These are phyloP conservation scores for Nakataea oryzae DNA, from an alignment of 2,329 filamentous ascomycete species.

Conservation along the genomic window DNA sequence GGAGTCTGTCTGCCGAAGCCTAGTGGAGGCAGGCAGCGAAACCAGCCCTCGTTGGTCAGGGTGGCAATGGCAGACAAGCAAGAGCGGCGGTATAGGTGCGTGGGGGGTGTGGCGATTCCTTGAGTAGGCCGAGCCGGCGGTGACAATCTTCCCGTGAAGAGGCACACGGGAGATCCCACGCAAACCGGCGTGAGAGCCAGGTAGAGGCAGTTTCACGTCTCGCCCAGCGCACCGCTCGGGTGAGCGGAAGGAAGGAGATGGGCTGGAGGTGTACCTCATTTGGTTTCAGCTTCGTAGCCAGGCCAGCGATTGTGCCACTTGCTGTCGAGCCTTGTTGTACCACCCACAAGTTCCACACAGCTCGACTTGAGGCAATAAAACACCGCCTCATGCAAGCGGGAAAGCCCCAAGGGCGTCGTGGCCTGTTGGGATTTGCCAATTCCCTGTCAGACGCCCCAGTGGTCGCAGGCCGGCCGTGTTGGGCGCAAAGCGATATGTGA, in stretches of 20 bases:
- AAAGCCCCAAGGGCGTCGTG: not conserved
- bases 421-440: not conserved
- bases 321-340: not conserved
- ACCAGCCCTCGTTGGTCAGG: not conserved
- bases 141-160: not conserved
- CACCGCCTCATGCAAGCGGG: not conserved
- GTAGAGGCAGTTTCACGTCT: not conserved
- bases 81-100: not conserved
- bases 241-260: not conserved
- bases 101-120: not conserved
- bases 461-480: not conserved
- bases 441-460: not conserved
- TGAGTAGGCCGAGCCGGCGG: not conserved
- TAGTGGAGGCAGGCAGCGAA: not conserved
- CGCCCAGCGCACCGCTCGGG: no score
- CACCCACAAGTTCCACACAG: not conserved
- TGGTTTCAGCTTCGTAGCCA: not conserved
- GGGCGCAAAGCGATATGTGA: not conserved
- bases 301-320: not conserved
- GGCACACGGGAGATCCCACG: no score
- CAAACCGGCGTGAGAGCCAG: not conserved
- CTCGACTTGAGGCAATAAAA: not conserved
- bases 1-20: not conserved
- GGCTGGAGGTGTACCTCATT: not conserved
- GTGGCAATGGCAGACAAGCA: not conserved